A percentile compares a stretch with the other conserved stretches of the same genome.
These are phyloP conservation scores for Diplotaxis tenuifolia DNA, from an alignment of 345 rosid genomes.

Conservation along the genomic window DNA sequence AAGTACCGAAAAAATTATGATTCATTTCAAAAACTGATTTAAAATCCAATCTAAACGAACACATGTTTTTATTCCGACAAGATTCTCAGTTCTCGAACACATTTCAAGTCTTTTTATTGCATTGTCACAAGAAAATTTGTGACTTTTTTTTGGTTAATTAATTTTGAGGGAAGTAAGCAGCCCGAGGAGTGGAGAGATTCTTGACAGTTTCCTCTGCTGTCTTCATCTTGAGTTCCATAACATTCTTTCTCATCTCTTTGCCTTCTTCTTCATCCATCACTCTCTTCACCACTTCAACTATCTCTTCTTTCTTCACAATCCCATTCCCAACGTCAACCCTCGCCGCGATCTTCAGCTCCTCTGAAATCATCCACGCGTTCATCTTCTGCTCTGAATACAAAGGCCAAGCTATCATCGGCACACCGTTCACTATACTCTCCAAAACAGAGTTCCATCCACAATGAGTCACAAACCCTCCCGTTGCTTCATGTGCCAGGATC, in stretches of 20 bases:
- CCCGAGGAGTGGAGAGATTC: neutral
- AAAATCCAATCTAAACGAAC: too few relatives aligned
- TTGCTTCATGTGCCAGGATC: slow-evolving; percentile 44
- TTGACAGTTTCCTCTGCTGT: slow-evolving; percentile 40
- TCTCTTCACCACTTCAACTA: slow-evolving; percentile 40
- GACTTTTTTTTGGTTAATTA: neutral
- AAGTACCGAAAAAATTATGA: too few relatives aligned
- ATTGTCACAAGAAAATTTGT: neutral
- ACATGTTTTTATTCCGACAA: neutral
- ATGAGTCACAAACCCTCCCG: slow-evolving; percentile 51
- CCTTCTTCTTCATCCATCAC: slow-evolving; percentile 49
- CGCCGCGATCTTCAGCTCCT: slow-evolving; percentile 44
- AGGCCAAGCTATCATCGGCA: slow-evolving; percentile 67
- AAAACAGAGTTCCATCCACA: slow-evolving; percentile 59
- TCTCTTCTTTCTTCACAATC: slow-evolving; percentile 42
- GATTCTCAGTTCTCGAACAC: slow-evolving; percentile 13
- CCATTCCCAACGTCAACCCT: slow-evolving; percentile 21
- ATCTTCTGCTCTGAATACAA: slow-evolving; percentile 54
- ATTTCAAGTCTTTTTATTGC: neutral
- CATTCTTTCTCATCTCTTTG: slow-evolving; percentile 32
- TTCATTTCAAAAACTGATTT: too few relatives aligned
- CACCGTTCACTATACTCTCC: slow-evolving; percentile 49
- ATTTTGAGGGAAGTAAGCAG: neutral
- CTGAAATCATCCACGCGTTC: slow-evolving; percentile 47
- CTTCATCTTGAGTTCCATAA: slow-evolving; percentile 31